phyloP scores from a whole-genome alignment of 805 yeast genomes.

The Monosporozyma yasuniensis region DNA sequence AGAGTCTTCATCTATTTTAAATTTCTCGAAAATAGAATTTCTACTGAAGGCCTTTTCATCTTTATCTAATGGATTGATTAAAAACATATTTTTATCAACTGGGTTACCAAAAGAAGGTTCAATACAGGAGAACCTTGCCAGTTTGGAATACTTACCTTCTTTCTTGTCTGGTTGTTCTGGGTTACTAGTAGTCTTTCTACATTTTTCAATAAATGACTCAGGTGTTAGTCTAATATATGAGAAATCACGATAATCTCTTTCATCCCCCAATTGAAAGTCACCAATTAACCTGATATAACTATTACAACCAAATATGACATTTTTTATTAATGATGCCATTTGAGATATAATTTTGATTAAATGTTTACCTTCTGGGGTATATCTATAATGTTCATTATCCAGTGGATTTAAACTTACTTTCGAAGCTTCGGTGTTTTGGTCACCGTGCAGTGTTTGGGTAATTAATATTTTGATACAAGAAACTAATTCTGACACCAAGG shows the following conservation, averaged over 20 bases:
- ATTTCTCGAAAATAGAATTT: constrained; percentile 32
- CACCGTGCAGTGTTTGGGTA: constrained; percentile 41
- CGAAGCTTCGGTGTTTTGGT: constrained; percentile 7
- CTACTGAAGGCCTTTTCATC: constrained; percentile 29
- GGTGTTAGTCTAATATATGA: constrained; percentile 48
- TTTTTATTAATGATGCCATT: constrained; percentile 47
- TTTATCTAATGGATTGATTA: background rate
- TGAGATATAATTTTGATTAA: constrained; percentile 51
- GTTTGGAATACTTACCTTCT: constrained; percentile 4
- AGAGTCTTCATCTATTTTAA: constrained; percentile 20
- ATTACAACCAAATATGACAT: constrained; percentile 42
- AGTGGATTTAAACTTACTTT: constrained; percentile 9
- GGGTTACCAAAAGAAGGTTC: background rate
- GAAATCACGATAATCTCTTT: constrained; percentile 62
- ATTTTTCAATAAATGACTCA: constrained; percentile 47
- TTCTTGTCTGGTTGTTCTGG: constrained; percentile 11
- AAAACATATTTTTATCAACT: background rate
- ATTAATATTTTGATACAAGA: constrained; percentile 56
- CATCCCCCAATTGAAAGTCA: constrained; percentile 52
- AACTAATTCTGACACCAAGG: constrained; percentile 56
- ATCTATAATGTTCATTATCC: constrained; percentile 36
- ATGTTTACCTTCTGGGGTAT: constrained; percentile 59
- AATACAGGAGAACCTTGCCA: constrained; percentile 26
- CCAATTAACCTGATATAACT: constrained; percentile 48
- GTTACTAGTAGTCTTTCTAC: constrained; percentile 44